These are phyloP conservation scores for Ambrosiella xylebori DNA, from an alignment of 2,329 filamentous ascomycete genomes.

Conservation along the genomic window DNA sequence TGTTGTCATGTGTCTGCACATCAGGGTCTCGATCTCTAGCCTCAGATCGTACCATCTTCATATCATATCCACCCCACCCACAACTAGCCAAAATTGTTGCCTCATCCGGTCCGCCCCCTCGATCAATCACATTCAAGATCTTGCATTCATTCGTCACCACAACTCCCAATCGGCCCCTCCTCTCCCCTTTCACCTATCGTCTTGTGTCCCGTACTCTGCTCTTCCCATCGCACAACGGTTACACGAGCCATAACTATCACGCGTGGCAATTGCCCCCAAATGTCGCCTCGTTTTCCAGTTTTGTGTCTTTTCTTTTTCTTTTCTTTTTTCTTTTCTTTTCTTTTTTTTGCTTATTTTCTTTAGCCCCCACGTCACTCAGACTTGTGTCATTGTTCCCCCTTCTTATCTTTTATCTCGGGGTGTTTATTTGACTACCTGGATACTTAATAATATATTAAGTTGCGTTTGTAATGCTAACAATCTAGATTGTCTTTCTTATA, in stretches of 20 bases:
- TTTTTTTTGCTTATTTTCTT: not conserved
- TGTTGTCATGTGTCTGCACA: no score
- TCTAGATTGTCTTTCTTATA: not conserved
- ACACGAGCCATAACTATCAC: not conserved
- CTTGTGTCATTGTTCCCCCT: not conserved
- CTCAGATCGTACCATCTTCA: no score
- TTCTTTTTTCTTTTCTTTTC: not conserved
- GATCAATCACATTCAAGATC: not conserved
- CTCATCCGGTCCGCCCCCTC: no score
- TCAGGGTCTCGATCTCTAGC: no score
- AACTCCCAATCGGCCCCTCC: not conserved
- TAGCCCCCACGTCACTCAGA: not conserved
- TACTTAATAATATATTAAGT: not conserved
- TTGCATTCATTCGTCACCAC: not conserved
- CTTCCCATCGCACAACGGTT: not conserved
- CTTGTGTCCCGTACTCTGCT: not conserved
- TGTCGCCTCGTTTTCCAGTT: not conserved
- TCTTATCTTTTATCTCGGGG: not conserved
- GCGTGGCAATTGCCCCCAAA: not conserved
- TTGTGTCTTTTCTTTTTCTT: not conserved
- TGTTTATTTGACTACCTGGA: no score
- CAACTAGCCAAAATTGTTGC: no score
- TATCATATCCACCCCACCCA: no score
- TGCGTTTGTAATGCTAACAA: not conserved
- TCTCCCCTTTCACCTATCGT: not conserved